Base-by-base conservation (phyloP, 768 basidiomycete genomes). In the Sistotremastrum suecicum region DNA sequence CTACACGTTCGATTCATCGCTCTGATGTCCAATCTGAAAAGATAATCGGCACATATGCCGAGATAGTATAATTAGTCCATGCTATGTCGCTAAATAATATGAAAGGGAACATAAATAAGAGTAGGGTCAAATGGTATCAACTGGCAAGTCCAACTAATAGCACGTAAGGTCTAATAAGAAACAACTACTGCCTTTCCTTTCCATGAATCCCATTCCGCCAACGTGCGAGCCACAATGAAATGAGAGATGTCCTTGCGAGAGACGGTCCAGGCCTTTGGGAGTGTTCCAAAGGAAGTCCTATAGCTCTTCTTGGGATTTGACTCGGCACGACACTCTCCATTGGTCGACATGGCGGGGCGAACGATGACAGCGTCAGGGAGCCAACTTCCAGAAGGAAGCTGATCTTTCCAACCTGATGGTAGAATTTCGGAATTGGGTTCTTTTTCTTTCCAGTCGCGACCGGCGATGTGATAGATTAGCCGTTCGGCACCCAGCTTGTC, bases 401-500 rank as follows among this genome's bases (percentile, higher is more conserved):
- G 69, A 20, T 20, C 20, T 39, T 57, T 59, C 78, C 78, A 80
- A 4, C 59, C 64, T 0, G 41, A 38, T 7, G 65, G 66, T 35
- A 80, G 62, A 12, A 79, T 62, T 0, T 69, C 65, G 5, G 55
- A 47, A 0, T 52, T 56, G 0, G 70, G 65, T 32, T 55, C 59
- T 4, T 20, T 20, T 41, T 74, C 71, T 37, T 71, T 53, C 78
- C 79, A 81, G 1, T 56, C 31, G 68, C 68, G 67, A 1, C 74
- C 79, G 0, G 71, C 63, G 48, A 63, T 61, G 48, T 79, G 65
- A 1, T 66, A 60, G 4, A 74, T 42, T 2, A 71, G 57, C 31
- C 71, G 64, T 59, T 86, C 83, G 33, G 63, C 58, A 5, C 74
- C 79, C 40, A 74, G 38, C 59, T 84, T 85, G 59, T 84, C 81